phyloP scores from a whole-genome alignment of 257 asterid genomes.

The Salvia miltiorrhiza region DNA sequence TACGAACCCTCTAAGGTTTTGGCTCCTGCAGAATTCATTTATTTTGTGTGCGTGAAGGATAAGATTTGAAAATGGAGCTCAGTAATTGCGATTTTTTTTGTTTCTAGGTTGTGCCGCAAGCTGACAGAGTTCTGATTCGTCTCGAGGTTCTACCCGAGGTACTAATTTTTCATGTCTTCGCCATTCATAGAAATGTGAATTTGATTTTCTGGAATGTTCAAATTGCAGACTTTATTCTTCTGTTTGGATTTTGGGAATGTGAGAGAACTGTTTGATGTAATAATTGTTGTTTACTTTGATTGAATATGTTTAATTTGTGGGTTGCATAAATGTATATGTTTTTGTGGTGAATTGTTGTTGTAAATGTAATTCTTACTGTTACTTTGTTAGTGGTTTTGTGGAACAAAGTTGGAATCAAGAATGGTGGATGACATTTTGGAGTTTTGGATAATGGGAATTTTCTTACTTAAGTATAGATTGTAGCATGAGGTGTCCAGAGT shows the following conservation, averaged over 20 bases:
- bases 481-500: background rate
- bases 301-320: background rate
- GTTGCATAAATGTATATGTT: background rate
- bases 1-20: conserved; percentile 79
- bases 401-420: background rate
- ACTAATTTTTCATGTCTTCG: background rate
- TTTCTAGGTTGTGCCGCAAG: conserved; percentile 82
- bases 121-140: conserved; percentile 82
- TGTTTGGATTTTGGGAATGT: background rate
- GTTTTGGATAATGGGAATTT: background rate
- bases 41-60: background rate
- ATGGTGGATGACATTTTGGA: background rate
- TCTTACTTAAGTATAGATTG: background rate
- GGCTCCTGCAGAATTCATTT: background rate
- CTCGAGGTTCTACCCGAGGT: conserved; percentile 77
- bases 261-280: background rate
- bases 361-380: background rate
- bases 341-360: background rate
- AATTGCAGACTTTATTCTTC: background rate
- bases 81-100: background rate
- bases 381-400: background rate
- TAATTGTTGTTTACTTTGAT: too few species aligned
- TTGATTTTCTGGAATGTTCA: background rate
- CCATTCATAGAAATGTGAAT: background rate
- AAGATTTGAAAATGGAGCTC: conserved; percentile 11